Evolutionary conservation across 2,329 filamentous ascomycete genomes (phyloP).

Genomic region (Aspergillus sp.): DNA sequence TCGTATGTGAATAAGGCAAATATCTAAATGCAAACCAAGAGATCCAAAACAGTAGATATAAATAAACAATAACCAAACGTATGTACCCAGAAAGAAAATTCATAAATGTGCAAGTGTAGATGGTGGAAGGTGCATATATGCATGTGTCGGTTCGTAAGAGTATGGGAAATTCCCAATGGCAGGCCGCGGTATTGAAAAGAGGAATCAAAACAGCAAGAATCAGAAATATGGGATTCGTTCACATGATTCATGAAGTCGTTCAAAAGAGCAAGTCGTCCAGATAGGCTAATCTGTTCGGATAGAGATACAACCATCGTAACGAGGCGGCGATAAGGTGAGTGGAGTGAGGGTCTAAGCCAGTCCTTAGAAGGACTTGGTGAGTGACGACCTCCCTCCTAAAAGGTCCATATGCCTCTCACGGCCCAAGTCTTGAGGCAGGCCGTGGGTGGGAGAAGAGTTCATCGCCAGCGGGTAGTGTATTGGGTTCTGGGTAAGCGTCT

Average conservation of each 20-base stretch:
- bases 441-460: constrained; percentile 24
- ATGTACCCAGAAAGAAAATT: constrained; percentile 21
- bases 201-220: neutral
- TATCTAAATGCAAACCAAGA: constrained; percentile 1
- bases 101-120: constrained; percentile 1
- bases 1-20: constrained; percentile 4
- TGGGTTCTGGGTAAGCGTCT: constrained; percentile 24
- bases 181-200: neutral
- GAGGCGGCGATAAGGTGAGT: neutral
- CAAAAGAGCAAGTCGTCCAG: constrained; percentile 6
- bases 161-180: too few species aligned
- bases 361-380: constrained; percentile 30
- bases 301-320: neutral
- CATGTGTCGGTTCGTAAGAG: constrained; percentile 3
- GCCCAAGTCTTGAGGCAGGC: constrained; percentile 21
- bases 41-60: neutral
- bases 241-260: constrained; percentile 11
- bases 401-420: constrained; percentile 23
- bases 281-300: neutral
- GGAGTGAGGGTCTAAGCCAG: too few species aligned
- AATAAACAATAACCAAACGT: constrained; percentile 15
- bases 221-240: constrained; percentile 2
- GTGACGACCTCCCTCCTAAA: constrained; percentile 22
- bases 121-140: neutral
- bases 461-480: constrained; percentile 33